Percentiles rank a stretch among this genome's conserved stretches.
These are phyloP conservation scores for Penicillium manginii DNA, from an alignment of 495 filamentous ascomycete genomes.

Conservation along the genomic window DNA sequence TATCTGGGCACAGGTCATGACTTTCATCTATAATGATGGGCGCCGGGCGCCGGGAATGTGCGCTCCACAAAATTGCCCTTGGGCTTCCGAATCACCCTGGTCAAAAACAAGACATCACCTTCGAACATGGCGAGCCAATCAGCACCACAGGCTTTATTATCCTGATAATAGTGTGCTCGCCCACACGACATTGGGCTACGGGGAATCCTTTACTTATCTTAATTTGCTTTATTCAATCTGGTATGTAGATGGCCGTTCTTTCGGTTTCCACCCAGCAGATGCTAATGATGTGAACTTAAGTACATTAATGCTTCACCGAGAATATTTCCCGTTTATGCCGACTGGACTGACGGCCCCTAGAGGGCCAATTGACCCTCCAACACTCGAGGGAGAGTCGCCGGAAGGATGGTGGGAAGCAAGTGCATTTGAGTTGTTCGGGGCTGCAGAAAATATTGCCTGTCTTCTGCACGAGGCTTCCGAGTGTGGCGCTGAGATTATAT, in stretches of 20 bases:
- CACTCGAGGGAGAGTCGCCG: constrained; percentile 21
- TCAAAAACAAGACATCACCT: constrained; percentile 18
- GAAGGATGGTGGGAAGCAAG: constrained; percentile 28
- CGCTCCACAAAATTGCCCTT: constrained; percentile 26
- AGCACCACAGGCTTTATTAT: constrained; percentile 26
- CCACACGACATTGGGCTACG: constrained; percentile 22
- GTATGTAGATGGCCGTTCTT: constrained; percentile 6
- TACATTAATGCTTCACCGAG: constrained; percentile 28
- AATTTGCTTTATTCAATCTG: constrained; percentile 29
- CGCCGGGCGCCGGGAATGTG: constrained; percentile 29
- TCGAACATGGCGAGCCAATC: constrained; percentile 23
- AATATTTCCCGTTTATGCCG: constrained; percentile 32
- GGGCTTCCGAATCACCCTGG: constrained; percentile 26
- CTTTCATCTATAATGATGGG: constrained; percentile 29
- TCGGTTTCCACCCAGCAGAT: neutral
- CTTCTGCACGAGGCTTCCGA: constrained; percentile 24
- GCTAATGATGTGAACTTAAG: neutral
- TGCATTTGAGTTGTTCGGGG: constrained; percentile 22
- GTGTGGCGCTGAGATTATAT: constrained; percentile 19
- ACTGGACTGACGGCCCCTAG: constrained; percentile 16
- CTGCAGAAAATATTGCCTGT: constrained; percentile 21
- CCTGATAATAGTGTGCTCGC: constrained; percentile 23
- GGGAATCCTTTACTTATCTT: constrained; percentile 30
- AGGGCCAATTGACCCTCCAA: constrained; percentile 28
- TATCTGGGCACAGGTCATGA: constrained; percentile 33